phyloP scores from a whole-genome alignment of 75 land plant species.

The Pinus albicaulis region DNA sequence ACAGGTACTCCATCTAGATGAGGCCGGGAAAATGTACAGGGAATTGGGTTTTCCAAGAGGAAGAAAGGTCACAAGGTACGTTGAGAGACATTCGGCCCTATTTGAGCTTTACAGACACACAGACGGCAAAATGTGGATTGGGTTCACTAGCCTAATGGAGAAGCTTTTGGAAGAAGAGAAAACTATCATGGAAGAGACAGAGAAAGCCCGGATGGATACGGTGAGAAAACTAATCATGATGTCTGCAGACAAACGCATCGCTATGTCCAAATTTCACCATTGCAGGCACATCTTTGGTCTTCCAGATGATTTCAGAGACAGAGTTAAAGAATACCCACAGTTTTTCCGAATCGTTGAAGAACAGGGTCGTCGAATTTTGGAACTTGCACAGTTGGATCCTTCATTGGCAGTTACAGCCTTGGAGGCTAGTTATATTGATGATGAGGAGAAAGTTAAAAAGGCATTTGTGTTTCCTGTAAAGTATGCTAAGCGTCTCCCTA shows the following conservation, averaged over 20 bases:
- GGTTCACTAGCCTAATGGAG: slow-evolving; percentile 66
- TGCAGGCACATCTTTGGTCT: slow-evolving; percentile 64
- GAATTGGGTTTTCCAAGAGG: slow-evolving; percentile 70
- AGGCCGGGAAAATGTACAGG: slow-evolving; percentile 64
- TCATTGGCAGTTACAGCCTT: slow-evolving; percentile 19
- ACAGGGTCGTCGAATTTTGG: slow-evolving; percentile 44
- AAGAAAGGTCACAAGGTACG: slow-evolving; percentile 37
- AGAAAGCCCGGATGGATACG: slow-evolving; percentile 32
- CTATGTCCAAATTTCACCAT: slow-evolving; percentile 65
- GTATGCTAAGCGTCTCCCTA: slow-evolving; percentile 38
- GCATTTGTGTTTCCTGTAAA: slow-evolving; percentile 42
- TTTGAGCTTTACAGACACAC: slow-evolving; percentile 45
- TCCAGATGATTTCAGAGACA: slow-evolving; percentile 67
- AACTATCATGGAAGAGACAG: slow-evolving; percentile 39
- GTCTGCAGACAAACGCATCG: slow-evolving; percentile 44
- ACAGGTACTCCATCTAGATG: slow-evolving; percentile 53
- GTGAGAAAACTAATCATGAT: slow-evolving; percentile 83
- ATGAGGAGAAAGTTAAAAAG: slow-evolving; percentile 46
- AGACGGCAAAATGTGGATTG: slow-evolving; percentile 44
- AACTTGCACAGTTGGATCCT: slow-evolving; percentile 64
- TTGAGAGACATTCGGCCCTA: slow-evolving; percentile 53
- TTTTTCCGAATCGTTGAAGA: slow-evolving; percentile 47
- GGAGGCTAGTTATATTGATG: slow-evolving; percentile 41
- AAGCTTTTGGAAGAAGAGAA: slow-evolving; percentile 50
- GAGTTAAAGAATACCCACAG: slow-evolving; percentile 60